A percentile compares a stretch with the other conserved stretches of the same genome.
Conservation (phyloP, 306 rosid genomes). For the Acacia acuminata region DNA sequence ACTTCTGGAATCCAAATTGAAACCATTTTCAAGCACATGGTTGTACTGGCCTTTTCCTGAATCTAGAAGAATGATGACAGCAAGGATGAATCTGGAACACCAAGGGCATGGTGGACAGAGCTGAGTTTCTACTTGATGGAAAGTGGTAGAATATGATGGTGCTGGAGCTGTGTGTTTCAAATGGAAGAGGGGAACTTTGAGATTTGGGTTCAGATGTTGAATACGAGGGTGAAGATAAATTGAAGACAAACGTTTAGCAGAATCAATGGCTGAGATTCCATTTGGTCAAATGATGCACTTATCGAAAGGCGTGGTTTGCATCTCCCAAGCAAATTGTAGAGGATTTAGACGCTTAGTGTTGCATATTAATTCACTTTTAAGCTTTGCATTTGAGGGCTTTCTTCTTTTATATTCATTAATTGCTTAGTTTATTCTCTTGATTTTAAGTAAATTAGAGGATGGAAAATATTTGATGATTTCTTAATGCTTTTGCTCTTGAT, state of each 20-base stretch:
- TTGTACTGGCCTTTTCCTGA: neutral
- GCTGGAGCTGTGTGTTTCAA: neutral
- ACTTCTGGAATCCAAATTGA: neutral
- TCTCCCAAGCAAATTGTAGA: neutral
- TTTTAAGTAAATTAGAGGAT: neutral
- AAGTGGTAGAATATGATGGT: neutral
- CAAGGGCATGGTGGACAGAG: neutral
- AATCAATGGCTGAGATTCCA: neutral
- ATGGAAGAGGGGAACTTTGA: neutral
- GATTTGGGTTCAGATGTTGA: neutral
- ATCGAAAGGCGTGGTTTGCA: neutral
- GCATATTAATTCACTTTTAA: constrained; percentile 21
- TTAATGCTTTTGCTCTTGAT: constrained; percentile 11
- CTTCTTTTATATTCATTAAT: neutral
- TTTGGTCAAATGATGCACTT: neutral
- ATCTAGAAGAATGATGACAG: neutral
- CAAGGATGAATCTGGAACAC: neutral
- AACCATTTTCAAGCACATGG: neutral
- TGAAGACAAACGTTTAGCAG: neutral
- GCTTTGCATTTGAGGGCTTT: constrained; percentile 23
- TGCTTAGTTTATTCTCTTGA: constrained; percentile 5
- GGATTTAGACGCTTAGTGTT: neutral
- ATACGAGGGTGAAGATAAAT: neutral
- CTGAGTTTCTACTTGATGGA: neutral
- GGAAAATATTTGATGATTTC: neutral